A percentile compares a stretch with the other conserved stretches of the same genome.
Conservation (phyloP, 495 filamentous ascomycete species). For the Chaetomium tenue region DNA sequence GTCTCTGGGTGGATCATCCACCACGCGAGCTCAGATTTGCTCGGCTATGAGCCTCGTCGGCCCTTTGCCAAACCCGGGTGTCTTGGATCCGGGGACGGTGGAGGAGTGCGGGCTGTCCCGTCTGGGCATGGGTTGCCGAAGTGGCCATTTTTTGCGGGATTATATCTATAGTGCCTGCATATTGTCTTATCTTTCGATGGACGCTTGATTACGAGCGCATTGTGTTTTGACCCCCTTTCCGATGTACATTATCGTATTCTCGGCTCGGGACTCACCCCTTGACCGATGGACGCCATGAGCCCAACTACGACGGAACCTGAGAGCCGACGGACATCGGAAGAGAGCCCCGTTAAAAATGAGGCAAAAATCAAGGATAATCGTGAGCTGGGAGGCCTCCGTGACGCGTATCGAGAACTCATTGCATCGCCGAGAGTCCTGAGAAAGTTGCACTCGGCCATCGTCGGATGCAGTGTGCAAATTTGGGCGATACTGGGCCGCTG, state of each 20-base stretch:
- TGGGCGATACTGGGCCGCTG: background rate
- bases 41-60: too few species aligned
- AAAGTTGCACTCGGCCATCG: slow-evolving; percentile 18
- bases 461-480: slow-evolving; percentile 12
- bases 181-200: background rate
- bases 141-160: background rate
- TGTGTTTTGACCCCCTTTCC: background rate
- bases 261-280: background rate
- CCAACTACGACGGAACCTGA: background rate
- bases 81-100: slow-evolving; percentile 3
- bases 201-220: background rate
- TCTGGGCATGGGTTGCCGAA: slow-evolving; percentile 9
- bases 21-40: background rate
- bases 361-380: background rate
- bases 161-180: background rate
- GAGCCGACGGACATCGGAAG: background rate
- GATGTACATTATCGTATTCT: too few species aligned
- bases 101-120: slow-evolving; percentile 15
- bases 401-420: background rate
- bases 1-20: background rate
- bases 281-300: background rate
- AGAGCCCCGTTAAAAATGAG: background rate
- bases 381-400: slow-evolving; percentile 3
- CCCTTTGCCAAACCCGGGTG: background rate
- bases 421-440: background rate